Conservation (phyloP, 306 rosid genomes). For the Luffa aegyptiaca region DNA sequence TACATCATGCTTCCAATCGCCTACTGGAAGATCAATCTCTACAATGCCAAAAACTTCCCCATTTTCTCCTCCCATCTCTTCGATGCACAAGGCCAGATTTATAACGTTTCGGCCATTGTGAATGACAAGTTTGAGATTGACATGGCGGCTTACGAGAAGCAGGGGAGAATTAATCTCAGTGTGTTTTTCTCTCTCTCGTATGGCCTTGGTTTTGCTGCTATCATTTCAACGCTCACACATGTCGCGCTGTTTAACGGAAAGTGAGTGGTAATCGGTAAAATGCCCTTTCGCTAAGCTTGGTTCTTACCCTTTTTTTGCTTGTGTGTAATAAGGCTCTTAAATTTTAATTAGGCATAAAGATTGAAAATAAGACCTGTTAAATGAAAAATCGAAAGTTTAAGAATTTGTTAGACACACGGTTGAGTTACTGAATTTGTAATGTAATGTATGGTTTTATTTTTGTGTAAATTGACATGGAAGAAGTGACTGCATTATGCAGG, state of each 20-base stretch:
- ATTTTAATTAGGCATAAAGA: too few relatives aligned
- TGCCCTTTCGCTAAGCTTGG: not conserved
- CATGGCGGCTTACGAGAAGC: constrained; percentile 26
- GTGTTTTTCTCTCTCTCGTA: constrained; percentile 37
- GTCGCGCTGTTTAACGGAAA: constrained; percentile 57
- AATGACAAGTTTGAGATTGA: constrained; percentile 47
- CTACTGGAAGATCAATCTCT: constrained; percentile 47
- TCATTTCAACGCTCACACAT: constrained; percentile 46
- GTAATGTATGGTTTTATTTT: too few relatives aligned
- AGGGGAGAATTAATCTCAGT: constrained; percentile 40
- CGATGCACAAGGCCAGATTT: constrained; percentile 22
- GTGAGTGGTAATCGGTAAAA: constrained; percentile 13
- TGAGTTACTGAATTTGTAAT: too few relatives aligned
- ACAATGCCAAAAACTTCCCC: constrained; percentile 47
- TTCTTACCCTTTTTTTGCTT: too few relatives aligned
- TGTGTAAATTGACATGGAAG: too few relatives aligned
- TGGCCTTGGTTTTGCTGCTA: constrained; percentile 59
- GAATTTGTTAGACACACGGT: too few relatives aligned
- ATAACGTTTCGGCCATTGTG: constrained; percentile 40
- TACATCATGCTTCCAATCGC: constrained; percentile 34
- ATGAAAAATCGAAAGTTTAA: too few relatives aligned
- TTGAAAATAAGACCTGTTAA: too few relatives aligned
- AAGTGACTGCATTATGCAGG: constrained; percentile 15
- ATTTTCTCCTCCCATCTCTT: constrained; percentile 39
- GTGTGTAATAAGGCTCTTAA: too few relatives aligned